Percentiles rank a stretch among this genome's conserved stretches.
Conservation (phyloP, 2,329 filamentous ascomycete species). For the Ophiostoma populinum region DNA sequence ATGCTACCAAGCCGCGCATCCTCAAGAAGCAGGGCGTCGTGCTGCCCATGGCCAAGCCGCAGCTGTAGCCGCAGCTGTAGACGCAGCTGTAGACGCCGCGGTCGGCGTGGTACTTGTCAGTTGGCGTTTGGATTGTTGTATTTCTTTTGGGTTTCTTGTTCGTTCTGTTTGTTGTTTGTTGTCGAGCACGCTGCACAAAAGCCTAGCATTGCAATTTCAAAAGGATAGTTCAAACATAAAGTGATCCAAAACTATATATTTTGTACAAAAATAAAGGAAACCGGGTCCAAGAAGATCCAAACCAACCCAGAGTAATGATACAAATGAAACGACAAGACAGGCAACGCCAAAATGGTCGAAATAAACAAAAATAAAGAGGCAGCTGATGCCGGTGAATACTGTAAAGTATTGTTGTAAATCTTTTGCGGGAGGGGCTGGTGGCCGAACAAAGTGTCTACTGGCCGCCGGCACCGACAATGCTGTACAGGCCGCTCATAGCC, state of each 20-base stretch:
- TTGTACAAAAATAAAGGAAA: background rate
- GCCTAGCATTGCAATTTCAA: background rate
- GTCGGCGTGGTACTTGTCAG: too few species aligned
- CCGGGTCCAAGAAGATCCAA: background rate
- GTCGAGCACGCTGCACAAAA: too few species aligned
- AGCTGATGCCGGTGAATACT: slow-evolving; percentile 1
- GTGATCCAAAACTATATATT: background rate
- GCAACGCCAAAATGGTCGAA: background rate
- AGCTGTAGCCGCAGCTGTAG: slow-evolving; percentile 8
- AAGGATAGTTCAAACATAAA: slow-evolving; percentile 1
- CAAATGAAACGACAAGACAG: slow-evolving; percentile 4
- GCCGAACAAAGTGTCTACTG: too few species aligned
- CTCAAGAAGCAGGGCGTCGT: slow-evolving; percentile 86
- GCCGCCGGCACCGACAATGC: background rate
- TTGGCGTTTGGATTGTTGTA: slow-evolving; percentile 1
- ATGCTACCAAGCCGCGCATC: slow-evolving; percentile 72
- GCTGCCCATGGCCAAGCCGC: slow-evolving; percentile 68
- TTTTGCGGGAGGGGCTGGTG: background rate
- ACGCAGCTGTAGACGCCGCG: too few species aligned
- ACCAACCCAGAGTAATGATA: slow-evolving; percentile 4
- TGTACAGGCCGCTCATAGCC: slow-evolving; percentile 9
- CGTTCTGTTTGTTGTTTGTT: too few species aligned
- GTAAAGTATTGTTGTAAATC: background rate
- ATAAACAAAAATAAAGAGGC: background rate
- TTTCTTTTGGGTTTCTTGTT: slow-evolving; percentile 1